phyloP scores from a whole-genome alignment of 2,329 filamentous ascomycete genomes.

The Calonectria montana region DNA sequence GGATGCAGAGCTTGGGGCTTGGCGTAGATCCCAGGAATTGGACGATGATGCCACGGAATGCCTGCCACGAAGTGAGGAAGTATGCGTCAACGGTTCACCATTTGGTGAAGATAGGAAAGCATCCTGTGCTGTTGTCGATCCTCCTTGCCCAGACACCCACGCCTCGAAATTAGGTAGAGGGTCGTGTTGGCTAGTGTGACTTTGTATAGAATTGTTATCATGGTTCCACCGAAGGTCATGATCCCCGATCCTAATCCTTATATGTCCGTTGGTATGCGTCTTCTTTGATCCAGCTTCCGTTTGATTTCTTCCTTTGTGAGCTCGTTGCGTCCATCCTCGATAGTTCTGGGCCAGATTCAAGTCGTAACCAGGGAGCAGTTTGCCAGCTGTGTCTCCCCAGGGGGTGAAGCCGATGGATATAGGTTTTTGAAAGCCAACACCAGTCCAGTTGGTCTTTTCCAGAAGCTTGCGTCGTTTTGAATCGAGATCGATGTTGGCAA shows the following conservation, averaged over 20 bases:
- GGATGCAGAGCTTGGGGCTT: not conserved
- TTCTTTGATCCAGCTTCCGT: not conserved
- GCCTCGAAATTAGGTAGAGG: not conserved
- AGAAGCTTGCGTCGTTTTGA: slow-evolving; percentile 42
- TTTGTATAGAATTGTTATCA: slow-evolving; percentile 42
- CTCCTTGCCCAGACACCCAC: not conserved
- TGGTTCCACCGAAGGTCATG: slow-evolving; percentile 45
- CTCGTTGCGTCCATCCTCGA: not conserved
- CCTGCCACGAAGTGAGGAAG: not conserved
- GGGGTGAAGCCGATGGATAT: slow-evolving; percentile 35
- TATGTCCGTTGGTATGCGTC: not conserved
- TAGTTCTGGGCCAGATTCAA: not conserved
- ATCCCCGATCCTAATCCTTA: slow-evolving; percentile 45
- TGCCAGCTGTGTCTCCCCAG: not conserved
- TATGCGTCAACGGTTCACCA: not conserved
- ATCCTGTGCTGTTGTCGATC: not conserved
- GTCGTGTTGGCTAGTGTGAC: slow-evolving; percentile 13
- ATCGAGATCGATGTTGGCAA: slow-evolving; percentile 26
- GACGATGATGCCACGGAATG: not conserved
- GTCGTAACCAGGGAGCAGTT: not conserved
- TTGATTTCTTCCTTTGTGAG: not conserved
- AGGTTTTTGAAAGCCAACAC: slow-evolving; percentile 46
- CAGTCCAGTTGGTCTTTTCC: slow-evolving; percentile 46
- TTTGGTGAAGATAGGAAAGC: not conserved
- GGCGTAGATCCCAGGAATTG: not conserved